A percentile compares a stretch with the other conserved stretches of the same genome.
These are phyloP conservation scores for Astrocystis sublimbata DNA, from an alignment of 495 filamentous ascomycete genomes.

Conservation along the genomic window DNA sequence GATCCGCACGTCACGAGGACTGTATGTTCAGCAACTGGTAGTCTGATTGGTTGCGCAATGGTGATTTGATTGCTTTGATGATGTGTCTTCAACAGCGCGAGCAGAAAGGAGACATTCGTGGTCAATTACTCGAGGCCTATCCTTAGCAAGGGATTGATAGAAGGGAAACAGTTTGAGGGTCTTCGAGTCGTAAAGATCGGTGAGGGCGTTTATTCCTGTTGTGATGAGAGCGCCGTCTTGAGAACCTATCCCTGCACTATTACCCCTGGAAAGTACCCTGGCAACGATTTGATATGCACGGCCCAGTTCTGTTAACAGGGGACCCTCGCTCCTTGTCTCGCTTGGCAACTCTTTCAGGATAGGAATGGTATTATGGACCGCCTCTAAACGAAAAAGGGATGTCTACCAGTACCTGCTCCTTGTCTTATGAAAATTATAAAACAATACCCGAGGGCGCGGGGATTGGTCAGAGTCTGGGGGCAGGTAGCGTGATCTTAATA, in stretches of 20 bases:
- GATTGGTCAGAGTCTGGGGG: neutral
- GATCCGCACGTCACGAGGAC: slow-evolving; percentile 5
- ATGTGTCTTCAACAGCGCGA: neutral
- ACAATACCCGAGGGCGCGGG: neutral
- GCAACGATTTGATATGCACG: slow-evolving; percentile 28
- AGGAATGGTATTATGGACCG: slow-evolving; percentile 14
- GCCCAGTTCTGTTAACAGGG: slow-evolving; percentile 11
- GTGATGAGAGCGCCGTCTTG: slow-evolving; percentile 52
- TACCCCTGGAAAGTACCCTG: slow-evolving; percentile 23
- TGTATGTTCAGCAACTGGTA: neutral
- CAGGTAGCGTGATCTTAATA: neutral
- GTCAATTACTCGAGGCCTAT: neutral
- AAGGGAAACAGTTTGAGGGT: slow-evolving; percentile 29
- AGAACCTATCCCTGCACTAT: slow-evolving; percentile 33
- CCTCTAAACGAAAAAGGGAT: neutral
- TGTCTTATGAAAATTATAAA: neutral
- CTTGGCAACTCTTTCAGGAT: slow-evolving; percentile 19
- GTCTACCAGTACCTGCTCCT: neutral
- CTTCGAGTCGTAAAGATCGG: slow-evolving; percentile 32
- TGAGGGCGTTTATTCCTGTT: slow-evolving; percentile 30
- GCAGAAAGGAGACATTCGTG: slow-evolving; percentile 1
- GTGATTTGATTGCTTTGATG: neutral
- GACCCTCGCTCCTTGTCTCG: slow-evolving; percentile 24
- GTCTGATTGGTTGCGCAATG: neutral
- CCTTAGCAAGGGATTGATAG: slow-evolving; percentile 21